Percentiles rank a stretch among this genome's conserved stretches.
Conservation (phyloP, 805 yeast species). For the Saccharomycopsis sp. region DNA sequence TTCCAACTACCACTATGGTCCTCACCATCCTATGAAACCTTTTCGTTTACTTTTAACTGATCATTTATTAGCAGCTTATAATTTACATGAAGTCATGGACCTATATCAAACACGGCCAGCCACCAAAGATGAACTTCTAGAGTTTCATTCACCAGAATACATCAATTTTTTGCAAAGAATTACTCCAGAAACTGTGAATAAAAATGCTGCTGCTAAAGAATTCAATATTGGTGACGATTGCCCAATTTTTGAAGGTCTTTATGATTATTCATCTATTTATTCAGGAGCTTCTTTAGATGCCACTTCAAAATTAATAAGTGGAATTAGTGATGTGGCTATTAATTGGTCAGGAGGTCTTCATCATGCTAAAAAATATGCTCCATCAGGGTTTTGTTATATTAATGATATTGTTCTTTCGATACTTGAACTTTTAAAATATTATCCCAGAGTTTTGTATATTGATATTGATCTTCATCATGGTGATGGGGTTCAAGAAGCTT, state of each 20-base stretch:
- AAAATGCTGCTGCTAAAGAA: constrained; percentile 48
- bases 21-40: constrained; percentile 97
- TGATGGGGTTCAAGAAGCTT: constrained; percentile 97
- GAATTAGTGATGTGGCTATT: constrained; percentile 87
- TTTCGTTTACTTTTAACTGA: constrained; percentile 89
- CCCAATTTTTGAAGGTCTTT: constrained; percentile 91
- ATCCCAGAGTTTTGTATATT: constrained; percentile 85
- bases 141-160: constrained; percentile 85
- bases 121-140: constrained; percentile 63
- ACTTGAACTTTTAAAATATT: constrained; percentile 72
- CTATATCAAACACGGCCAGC: constrained; percentile 77
- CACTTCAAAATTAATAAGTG: constrained; percentile 72
- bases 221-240: constrained; percentile 93
- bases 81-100: constrained; percentile 84
- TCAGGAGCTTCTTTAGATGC: constrained; percentile 95
- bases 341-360: constrained; percentile 97
- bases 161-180: constrained; percentile 64
- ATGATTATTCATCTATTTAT: constrained; percentile 77
- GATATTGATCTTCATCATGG: constrained; percentile 97
- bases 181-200: constrained; percentile 59
- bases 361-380: constrained; percentile 92
- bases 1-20: constrained; percentile 79
- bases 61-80: constrained; percentile 77
- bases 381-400: constrained; percentile 90
- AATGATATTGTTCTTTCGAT: constrained; percentile 91